Conservation (phyloP, 345 rosid species). For the Sonneratia alba region DNA sequence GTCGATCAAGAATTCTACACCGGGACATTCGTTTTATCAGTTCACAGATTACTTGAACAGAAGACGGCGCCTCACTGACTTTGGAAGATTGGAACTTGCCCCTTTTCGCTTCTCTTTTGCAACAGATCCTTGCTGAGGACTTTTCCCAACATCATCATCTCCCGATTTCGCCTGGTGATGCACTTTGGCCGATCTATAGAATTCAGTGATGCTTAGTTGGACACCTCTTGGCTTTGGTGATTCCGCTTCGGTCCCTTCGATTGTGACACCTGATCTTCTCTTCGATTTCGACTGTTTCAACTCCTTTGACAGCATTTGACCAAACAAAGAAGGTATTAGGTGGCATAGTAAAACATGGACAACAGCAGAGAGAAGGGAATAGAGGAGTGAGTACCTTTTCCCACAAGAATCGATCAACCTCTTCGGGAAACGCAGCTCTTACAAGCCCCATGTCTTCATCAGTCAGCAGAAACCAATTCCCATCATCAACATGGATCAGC, state of each 20-base stretch:
- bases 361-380: neutral
- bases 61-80: constrained; percentile 65
- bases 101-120: constrained; percentile 38
- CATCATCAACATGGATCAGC: constrained; percentile 42
- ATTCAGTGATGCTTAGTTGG: constrained; percentile 60
- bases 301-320: constrained; percentile 27
- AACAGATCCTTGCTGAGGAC: constrained; percentile 12
- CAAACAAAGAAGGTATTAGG: neutral
- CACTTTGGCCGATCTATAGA: constrained; percentile 59
- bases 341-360: neutral
- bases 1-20: neutral
- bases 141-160: constrained; percentile 22
- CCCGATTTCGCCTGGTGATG: constrained; percentile 21
- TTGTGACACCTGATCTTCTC: constrained; percentile 24
- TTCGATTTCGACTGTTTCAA: constrained; percentile 23
- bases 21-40: neutral
- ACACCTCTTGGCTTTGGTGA: constrained; percentile 34
- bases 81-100: constrained; percentile 39
- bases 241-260: constrained; percentile 28
- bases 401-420: constrained; percentile 42
- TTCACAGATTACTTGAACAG: constrained; percentile 27
- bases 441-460: constrained; percentile 70
- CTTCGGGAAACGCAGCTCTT: constrained; percentile 58
- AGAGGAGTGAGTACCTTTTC: constrained; percentile 44
- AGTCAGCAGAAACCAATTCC: constrained; percentile 47